phyloP scores from a whole-genome alignment of 306 rosid genomes.

The Vicia faba region DNA sequence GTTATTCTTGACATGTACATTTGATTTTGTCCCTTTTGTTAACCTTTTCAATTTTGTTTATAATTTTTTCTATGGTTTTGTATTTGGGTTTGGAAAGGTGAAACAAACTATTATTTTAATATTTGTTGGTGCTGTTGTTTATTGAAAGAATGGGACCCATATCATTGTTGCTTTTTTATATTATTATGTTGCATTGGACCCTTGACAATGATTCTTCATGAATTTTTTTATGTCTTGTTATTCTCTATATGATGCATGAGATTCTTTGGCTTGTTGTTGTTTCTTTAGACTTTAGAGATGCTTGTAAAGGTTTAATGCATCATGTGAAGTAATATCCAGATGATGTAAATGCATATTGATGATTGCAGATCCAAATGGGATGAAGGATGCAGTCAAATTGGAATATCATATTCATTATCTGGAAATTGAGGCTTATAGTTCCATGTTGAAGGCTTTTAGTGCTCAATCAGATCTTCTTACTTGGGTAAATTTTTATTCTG shows the following conservation, averaged over 20 bases:
- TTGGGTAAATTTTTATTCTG: slow-evolving; percentile 43
- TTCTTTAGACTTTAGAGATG: slow-evolving; percentile 14
- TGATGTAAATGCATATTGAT: slow-evolving; percentile 17
- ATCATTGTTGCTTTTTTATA: slow-evolving; percentile 6
- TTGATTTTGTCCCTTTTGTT: slow-evolving; percentile 33
- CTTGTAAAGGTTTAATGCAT: slow-evolving; percentile 16
- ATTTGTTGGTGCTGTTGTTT: slow-evolving; percentile 21
- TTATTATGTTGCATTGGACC: slow-evolving; percentile 25
- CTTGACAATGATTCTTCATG: slow-evolving; percentile 11
- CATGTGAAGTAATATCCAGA: no score
- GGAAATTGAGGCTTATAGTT: slow-evolving; percentile 48
- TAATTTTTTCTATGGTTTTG: slow-evolving; percentile 3
- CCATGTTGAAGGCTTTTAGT: slow-evolving; percentile 49
- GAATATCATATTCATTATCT: slow-evolving; percentile 42
- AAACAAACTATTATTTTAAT: no score
- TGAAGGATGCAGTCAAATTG: slow-evolving; percentile 35
- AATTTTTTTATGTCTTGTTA: neutral
- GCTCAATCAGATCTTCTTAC: slow-evolving; percentile 53
- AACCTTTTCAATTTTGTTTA: slow-evolving; percentile 20
- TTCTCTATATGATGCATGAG: no score
- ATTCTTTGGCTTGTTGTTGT: neutral
- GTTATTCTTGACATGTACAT: slow-evolving; percentile 27
- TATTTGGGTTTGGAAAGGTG: slow-evolving; percentile 2
- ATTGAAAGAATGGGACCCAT: slow-evolving; percentile 26
- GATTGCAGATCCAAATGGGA: slow-evolving; percentile 42